A percentile compares a stretch with the other conserved stretches of the same genome.
Conservation (phyloP, 2,329 filamentous ascomycete species). For the Chaetomium sp. region DNA sequence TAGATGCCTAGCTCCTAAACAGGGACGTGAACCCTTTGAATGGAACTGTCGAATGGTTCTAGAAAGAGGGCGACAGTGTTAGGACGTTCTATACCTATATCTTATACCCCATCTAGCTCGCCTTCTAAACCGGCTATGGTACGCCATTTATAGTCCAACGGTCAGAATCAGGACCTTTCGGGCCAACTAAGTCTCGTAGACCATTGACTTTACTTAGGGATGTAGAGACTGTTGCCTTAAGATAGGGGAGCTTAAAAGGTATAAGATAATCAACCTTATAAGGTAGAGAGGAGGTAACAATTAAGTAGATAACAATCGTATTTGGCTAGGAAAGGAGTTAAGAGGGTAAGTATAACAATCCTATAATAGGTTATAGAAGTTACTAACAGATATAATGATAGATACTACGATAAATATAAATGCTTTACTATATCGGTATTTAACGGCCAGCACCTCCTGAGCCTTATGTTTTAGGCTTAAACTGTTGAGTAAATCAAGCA, state of each 20-base stretch:
- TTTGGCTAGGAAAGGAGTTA: not conserved
- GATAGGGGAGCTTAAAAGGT: constrained; percentile 3
- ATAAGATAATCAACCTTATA: not conserved
- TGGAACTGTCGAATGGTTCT: constrained; percentile 3
- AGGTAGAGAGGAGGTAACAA: not conserved
- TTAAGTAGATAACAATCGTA: not conserved
- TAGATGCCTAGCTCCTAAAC: not conserved
- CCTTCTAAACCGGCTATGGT: not conserved
- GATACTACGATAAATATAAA: constrained; percentile 7
- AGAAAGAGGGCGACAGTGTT: constrained; percentile 9
- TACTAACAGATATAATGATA: not conserved
- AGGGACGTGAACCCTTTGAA: constrained; percentile 7
- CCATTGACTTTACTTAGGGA: constrained; percentile 4
- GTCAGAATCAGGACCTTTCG: constrained; percentile 1
- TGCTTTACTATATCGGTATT: constrained; percentile 8
- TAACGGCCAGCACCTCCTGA: constrained; percentile 7
- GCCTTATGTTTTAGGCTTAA: constrained; percentile 10
- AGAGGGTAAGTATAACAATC: not conserved
- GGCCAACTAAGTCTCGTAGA: constrained; percentile 1
- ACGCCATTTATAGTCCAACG: not conserved
- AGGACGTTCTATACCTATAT: constrained; percentile 4
- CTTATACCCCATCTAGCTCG: constrained; percentile 5
- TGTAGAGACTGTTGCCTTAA: not conserved
- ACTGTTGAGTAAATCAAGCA: not conserved
- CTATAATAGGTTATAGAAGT: not conserved